Evolutionary conservation across 2,329 filamentous ascomycete species (phyloP).

Genomic region (Pseudogymnoascus sp.): DNA sequence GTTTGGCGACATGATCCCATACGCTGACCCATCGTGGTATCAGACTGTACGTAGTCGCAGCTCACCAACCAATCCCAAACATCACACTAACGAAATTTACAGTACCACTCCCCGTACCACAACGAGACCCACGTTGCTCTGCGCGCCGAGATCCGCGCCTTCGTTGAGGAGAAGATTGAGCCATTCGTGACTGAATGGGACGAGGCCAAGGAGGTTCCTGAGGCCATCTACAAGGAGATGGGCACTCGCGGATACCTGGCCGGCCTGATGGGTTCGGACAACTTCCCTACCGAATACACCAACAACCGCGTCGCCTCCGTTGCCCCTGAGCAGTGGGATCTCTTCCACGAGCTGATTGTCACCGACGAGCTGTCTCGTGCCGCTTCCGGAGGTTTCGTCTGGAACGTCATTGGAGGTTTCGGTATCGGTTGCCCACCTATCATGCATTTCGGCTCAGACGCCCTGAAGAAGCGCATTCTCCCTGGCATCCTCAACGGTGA

Average conservation of each 20-base stretch:
- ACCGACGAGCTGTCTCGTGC: slow-evolving; percentile 89
- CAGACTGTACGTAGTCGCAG: slow-evolving; percentile 65
- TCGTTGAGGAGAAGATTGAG: slow-evolving; percentile 84
- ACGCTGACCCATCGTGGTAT: slow-evolving; percentile 90
- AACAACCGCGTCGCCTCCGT: slow-evolving; percentile 70
- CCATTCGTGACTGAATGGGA: slow-evolving; percentile 95
- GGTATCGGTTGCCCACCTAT: slow-evolving; percentile 90
- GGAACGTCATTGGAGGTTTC: slow-evolving; percentile 95
- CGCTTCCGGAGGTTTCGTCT: slow-evolving; percentile 88
- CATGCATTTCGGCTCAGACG: slow-evolving; percentile 77
- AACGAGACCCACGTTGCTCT: slow-evolving; percentile 90
- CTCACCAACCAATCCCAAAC: neutral
- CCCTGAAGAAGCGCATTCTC: slow-evolving; percentile 77
- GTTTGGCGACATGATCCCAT: slow-evolving; percentile 82
- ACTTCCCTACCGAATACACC: slow-evolving; percentile 69
- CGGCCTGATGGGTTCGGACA: slow-evolving; percentile 75
- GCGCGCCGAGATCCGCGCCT: slow-evolving; percentile 83
- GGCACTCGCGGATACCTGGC: slow-evolving; percentile 87
- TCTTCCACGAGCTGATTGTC: slow-evolving; percentile 94
- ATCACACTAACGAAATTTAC: slow-evolving; percentile 12
- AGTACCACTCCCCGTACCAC: slow-evolving; percentile 96
- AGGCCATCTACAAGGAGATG: slow-evolving; percentile 90
- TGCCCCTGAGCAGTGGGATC: slow-evolving; percentile 83
- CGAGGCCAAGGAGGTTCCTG: slow-evolving; percentile 83
- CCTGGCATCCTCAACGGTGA: slow-evolving; percentile 84